These are phyloP conservation scores for Myxozyma vanderwaltii DNA, from an alignment of 805 yeast species.

Conservation along the genomic window DNA sequence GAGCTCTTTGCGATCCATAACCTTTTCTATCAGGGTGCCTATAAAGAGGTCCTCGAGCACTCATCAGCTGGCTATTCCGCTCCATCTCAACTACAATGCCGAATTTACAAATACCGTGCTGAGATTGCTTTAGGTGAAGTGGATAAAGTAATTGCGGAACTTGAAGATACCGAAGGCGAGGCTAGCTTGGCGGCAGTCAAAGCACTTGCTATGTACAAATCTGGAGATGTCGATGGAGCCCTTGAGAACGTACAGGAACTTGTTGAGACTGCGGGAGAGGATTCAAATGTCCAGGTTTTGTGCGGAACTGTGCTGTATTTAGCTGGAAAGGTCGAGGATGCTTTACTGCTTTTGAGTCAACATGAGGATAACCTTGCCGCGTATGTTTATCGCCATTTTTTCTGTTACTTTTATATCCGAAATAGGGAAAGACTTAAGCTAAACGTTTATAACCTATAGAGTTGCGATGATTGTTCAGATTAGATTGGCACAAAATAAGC, in stretches of 20 bases:
- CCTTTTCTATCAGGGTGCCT: conserved; percentile 48
- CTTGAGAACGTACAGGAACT: conserved; percentile 34
- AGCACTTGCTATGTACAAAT: conserved; percentile 32
- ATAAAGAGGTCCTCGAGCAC: conserved; percentile 40
- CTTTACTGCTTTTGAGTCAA: conserved; percentile 45
- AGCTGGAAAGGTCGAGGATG: conserved; percentile 48
- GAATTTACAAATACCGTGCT: conserved; percentile 44
- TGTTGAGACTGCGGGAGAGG: conserved; percentile 34
- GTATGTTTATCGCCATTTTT: conserved; percentile 9
- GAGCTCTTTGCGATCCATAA: conserved; percentile 44
- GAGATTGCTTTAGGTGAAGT: conserved; percentile 43
- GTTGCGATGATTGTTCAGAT: conserved; percentile 45
- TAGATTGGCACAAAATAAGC: conserved; percentile 47
- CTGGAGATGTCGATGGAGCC: conserved; percentile 24
- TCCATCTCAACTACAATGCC: conserved; percentile 38
- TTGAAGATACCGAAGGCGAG: conserved; percentile 37
- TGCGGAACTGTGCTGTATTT: conserved; percentile 49
- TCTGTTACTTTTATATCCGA: no score
- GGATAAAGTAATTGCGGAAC: conserved; percentile 38
- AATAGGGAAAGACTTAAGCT: no score
- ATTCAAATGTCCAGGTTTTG: conserved; percentile 45
- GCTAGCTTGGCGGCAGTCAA: conserved; percentile 36
- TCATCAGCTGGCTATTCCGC: conserved; percentile 37
- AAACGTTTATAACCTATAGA: conserved; percentile 35
- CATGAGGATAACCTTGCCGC: conserved; percentile 46